Percentiles rank a stretch among this genome's conserved stretches.
phyloP scores from a whole-genome alignment of 2,329 filamentous ascomycete genomes.

The Meredithiella fracta region DNA sequence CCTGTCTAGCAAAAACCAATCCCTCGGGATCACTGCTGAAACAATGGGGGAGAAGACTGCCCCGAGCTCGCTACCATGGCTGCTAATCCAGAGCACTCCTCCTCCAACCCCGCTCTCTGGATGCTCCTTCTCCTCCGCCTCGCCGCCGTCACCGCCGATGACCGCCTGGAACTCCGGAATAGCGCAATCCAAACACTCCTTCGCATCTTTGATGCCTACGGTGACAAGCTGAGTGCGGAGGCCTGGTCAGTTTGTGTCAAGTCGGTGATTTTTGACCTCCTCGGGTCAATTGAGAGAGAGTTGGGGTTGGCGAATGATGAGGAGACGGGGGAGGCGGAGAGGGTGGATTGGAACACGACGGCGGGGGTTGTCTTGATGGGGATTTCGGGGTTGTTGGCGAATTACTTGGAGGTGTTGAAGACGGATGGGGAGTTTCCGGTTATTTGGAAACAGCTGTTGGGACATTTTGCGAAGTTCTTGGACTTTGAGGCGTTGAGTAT shows the following conservation, averaged over 20 bases:
- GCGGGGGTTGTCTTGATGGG: constrained; percentile 59
- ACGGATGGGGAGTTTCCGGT: constrained; percentile 48
- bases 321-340: constrained; percentile 25
- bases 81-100: constrained; percentile 38
- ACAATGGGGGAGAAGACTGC: constrained; percentile 35
- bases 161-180: constrained; percentile 60
- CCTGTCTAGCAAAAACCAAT: constrained; percentile 43
- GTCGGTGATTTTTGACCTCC: constrained; percentile 61
- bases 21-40: constrained; percentile 40
- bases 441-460: constrained; percentile 61
- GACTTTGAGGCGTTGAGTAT: constrained; percentile 50
- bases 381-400: constrained; percentile 54
- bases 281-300: constrained; percentile 41
- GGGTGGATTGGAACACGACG: constrained; percentile 54
- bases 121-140: constrained; percentile 58
- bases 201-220: constrained; percentile 82
- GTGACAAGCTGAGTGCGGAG: constrained; percentile 58
- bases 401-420: constrained; percentile 58
- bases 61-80: constrained; percentile 42
- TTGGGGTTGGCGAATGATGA: constrained; percentile 8
- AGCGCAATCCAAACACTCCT: constrained; percentile 82
- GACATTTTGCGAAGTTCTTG: constrained; percentile 48
- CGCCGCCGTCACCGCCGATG: constrained; percentile 54
- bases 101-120: constrained; percentile 59
- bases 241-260: constrained; percentile 75